Evolutionary conservation across 495 filamentous ascomycete species (phyloP).

Genomic region (Amorphotheca resinae): DNA sequence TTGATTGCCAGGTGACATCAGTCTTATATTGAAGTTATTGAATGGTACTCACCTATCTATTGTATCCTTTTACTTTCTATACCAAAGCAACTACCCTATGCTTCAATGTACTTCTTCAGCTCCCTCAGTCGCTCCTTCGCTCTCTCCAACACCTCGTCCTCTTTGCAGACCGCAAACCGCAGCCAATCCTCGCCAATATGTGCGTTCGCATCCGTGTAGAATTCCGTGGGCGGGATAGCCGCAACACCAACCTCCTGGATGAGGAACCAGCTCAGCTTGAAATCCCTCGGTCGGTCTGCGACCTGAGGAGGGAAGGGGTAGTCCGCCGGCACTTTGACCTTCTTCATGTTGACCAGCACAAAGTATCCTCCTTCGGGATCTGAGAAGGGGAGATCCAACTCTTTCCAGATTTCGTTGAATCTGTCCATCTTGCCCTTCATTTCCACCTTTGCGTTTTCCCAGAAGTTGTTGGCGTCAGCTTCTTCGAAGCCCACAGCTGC

Average conservation of each 20-base stretch:
- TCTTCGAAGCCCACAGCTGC: constrained; percentile 92
- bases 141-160: constrained; percentile 75
- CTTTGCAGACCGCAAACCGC: constrained; percentile 93
- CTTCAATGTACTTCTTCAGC: constrained; percentile 78
- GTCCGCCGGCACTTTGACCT: constrained; percentile 65
- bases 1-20: no score
- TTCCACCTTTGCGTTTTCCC: constrained; percentile 68
- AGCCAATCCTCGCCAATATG: constrained; percentile 85
- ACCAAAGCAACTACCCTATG: no score
- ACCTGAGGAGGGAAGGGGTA: constrained; percentile 88
- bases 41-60: no score
- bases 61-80: no score
- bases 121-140: constrained; percentile 83
- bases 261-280: constrained; percentile 88
- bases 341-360: constrained; percentile 79
- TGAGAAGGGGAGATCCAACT: constrained; percentile 82
- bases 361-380: constrained; percentile 95
- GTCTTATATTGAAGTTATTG: no score
- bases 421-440: constrained; percentile 82
- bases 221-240: constrained; percentile 92
- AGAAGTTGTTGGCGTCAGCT: constrained; percentile 75
- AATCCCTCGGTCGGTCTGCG: constrained; percentile 72
- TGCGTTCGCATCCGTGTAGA: constrained; percentile 75
- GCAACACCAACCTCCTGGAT: constrained; percentile 95
- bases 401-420: constrained; percentile 81